A percentile compares a stretch with the other conserved stretches of the same genome.
phyloP scores from a whole-genome alignment of 139 green algal genomes.

The Ostreobium quekettii region DNA sequence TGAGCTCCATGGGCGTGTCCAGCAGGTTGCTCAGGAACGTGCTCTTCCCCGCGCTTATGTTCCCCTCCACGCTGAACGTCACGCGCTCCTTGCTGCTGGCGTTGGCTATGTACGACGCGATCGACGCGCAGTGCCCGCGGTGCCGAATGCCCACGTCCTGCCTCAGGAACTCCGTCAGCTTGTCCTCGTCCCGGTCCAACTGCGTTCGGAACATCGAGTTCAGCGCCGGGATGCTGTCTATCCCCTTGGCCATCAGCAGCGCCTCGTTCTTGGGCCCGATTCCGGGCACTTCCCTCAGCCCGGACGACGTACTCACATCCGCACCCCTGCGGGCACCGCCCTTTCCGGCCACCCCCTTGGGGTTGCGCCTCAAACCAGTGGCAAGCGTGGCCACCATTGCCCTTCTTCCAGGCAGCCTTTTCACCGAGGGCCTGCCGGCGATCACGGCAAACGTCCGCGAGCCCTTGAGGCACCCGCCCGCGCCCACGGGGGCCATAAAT shows the following conservation, averaged over 20 bases:
- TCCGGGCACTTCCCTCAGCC: conserved; percentile 4
- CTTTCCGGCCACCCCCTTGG: too few relatives aligned
- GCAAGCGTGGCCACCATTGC: too few relatives aligned
- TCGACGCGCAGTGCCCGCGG: conserved; percentile 3
- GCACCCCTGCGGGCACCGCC: too few relatives aligned
- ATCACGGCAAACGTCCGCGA: too few relatives aligned
- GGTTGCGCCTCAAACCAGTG: too few relatives aligned
- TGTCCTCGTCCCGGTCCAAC: neutral
- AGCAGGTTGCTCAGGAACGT: conserved; percentile 75
- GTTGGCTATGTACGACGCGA: neutral
- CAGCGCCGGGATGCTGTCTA: neutral
- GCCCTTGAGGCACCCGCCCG: too few relatives aligned
- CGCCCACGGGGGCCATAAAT: too few relatives aligned
- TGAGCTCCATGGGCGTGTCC: conserved; percentile 26
- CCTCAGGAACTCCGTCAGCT: neutral
- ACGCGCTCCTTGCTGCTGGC: conserved; percentile 26
- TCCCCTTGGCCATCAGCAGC: neutral
- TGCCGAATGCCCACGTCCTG: neutral
- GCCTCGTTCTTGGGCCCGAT: conserved; percentile 8
- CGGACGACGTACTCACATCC: too few relatives aligned
- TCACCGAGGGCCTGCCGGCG: too few relatives aligned
- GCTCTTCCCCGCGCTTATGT: conserved; percentile 91
- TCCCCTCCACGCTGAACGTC: conserved; percentile 92
- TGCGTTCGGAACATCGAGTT: neutral
- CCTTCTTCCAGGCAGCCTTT: too few relatives aligned